Conservation (phyloP, 306 rosid genomes). For the Geum urbanum region DNA sequence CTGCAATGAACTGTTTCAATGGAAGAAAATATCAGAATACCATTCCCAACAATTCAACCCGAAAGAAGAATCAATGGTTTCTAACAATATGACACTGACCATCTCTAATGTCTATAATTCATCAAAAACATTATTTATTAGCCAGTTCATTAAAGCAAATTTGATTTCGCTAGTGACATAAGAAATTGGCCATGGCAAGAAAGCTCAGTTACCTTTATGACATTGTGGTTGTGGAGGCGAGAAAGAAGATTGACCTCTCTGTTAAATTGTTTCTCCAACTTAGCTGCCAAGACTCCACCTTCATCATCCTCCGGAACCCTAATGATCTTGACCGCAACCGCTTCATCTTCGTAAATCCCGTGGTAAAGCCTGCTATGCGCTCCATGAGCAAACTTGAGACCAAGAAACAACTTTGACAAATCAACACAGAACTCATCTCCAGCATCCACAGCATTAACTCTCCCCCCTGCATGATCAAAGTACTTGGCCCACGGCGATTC, state of each 20-base stretch:
- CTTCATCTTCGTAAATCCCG: constrained; percentile 66
- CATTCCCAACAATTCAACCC: neutral
- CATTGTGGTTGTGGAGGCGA: constrained; percentile 69
- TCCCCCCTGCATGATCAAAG: constrained; percentile 69
- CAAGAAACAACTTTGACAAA: constrained; percentile 71
- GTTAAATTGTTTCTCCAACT: constrained; percentile 69
- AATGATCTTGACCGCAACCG: constrained; percentile 86
- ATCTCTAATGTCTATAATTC: neutral
- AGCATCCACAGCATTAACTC: constrained; percentile 65
- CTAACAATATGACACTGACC: neutral
- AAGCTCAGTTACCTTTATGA: constrained; percentile 59
- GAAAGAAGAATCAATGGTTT: neutral
- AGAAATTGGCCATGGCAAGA: constrained; percentile 5
- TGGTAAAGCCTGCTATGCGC: constrained; percentile 92
- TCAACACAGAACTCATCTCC: constrained; percentile 74
- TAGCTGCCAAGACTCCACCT: constrained; percentile 48
- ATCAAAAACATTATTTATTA: neutral
- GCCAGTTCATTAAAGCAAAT: constrained; percentile 4
- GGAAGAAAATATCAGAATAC: constrained; percentile 29
- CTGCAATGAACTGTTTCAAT: constrained; percentile 70
- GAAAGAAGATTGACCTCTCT: constrained; percentile 81
- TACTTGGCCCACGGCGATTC: constrained; percentile 65
- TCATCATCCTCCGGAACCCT: constrained; percentile 76
- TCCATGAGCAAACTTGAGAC: constrained; percentile 92
- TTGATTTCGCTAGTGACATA: neutral